These are phyloP conservation scores for Pythium utonaiense DNA, from an alignment of 352 stramenopile species.

Conservation along the genomic window DNA sequence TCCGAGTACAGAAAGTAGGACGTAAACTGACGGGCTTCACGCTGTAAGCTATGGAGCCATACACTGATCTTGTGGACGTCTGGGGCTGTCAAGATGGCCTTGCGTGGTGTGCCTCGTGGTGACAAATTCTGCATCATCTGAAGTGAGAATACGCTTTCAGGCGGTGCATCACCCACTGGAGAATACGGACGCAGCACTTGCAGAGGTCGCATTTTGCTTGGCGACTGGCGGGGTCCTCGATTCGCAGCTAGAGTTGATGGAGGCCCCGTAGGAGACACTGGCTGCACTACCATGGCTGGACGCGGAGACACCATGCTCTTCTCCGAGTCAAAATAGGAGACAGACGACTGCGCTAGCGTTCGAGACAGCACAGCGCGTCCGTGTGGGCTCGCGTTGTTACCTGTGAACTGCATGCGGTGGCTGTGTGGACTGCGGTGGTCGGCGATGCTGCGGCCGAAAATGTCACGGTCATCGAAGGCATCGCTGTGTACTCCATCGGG, in stretches of 20 bases:
- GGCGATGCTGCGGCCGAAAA: conserved; percentile 21
- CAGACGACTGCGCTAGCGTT: not conserved
- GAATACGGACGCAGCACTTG: conserved; percentile 20
- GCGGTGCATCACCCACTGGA: conserved; percentile 18
- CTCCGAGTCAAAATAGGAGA: conserved; percentile 1
- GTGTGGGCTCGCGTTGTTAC: not conserved
- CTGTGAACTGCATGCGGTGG: not conserved
- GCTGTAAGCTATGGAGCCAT: conserved; percentile 55
- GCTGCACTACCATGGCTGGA: not conserved
- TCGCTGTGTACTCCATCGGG: conserved; percentile 17
- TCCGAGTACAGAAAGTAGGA: conserved; percentile 77
- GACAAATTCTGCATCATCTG: conserved; percentile 28
- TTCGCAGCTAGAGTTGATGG: not conserved
- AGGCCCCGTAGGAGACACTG: not conserved
- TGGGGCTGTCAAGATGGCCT: conserved; percentile 33
- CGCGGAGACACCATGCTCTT: conserved; percentile 17
- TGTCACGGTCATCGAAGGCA: conserved; percentile 26
- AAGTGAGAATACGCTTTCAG: conserved; percentile 18
- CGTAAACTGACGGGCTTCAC: conserved; percentile 37
- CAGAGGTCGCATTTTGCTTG: conserved; percentile 13
- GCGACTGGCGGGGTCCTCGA: not conserved
- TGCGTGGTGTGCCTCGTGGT: conserved; percentile 14
- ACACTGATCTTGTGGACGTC: conserved; percentile 61
- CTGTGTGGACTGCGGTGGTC: not conserved
- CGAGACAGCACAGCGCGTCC: not conserved